Evolutionary conservation across 305 asterid species (phyloP), one percentile per base, ranked within the genome.

Genomic region (Fraxinus latifolia): DNA sequence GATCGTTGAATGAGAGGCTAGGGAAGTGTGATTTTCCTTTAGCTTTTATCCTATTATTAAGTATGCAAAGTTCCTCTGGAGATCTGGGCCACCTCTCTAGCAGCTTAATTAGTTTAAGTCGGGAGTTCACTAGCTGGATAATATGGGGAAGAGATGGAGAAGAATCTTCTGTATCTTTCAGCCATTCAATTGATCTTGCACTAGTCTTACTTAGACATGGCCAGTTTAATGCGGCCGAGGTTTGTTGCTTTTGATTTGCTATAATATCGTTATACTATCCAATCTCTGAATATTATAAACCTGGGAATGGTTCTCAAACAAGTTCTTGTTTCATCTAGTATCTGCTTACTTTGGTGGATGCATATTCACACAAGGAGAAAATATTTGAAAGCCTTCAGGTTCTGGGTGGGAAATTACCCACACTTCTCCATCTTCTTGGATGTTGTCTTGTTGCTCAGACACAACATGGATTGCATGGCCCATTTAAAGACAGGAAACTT

Each of bases 61-160:
- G 88, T 79, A 89, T 89, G 89, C 95, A 71, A 84, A 85, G 89
- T 84, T 87, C 91, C 78, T 89, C 88, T 4, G 88, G 86, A 74
- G 91, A 88, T 83, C 84, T 79, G 80, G 84, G 85, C 83, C 84
- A 85, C 81, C 86, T 79, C 60, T 83, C 93, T 83, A 86, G 82
- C 84, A 83, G 86, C 87, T 86, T 94, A 82, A 86, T 89, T 84
- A 82, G 85, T 86, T 87, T 89, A 65, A 95, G 94, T 77, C 89
- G 86, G 83, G 97, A 92, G 87, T 91, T 96, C 83, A 83, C 90
- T 60, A 94, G 99, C 92, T 96, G 99, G 99, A 89, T 94, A 79
- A 88, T 92, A 58, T 91, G 95, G 91, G 99, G 98, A 85, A 89
- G 90, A 84, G 88, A 86, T 68, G 94, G 92, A 78, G 90, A 90